Percentiles rank a stretch among this genome's conserved stretches.
Conservation (phyloP, 805 yeast species). For the Lipomyces orientalis region DNA sequence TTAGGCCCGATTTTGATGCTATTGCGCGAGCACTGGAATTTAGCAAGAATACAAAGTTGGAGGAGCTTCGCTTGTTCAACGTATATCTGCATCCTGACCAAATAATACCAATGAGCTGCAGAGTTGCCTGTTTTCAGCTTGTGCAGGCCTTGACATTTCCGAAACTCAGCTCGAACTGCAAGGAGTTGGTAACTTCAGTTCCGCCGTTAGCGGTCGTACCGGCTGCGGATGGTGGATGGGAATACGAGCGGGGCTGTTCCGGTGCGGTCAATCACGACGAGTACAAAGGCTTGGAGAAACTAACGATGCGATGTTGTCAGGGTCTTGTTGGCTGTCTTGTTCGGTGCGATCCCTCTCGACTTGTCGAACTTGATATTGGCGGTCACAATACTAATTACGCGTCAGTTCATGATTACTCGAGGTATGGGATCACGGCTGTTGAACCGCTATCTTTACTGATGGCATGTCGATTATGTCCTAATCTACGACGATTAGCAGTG, state of each 20-base stretch:
- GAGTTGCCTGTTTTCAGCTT: neutral
- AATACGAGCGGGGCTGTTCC: neutral
- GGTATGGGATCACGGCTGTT: neutral
- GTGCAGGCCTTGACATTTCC: neutral
- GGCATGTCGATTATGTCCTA: neutral
- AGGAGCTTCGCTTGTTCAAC: neutral
- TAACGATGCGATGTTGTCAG: neutral
- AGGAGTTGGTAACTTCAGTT: neutral
- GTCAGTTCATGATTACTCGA: neutral
- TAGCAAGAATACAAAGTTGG: neutral
- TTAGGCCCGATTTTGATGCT: neutral
- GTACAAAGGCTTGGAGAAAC: neutral
- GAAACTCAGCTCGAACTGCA: neutral
- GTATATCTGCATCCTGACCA: constrained; percentile 3
- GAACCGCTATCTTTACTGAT: neutral
- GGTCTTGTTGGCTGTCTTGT: neutral
- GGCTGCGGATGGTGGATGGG: neutral
- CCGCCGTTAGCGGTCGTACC: neutral
- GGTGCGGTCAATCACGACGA: neutral
- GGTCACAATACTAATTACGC: neutral
- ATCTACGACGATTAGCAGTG: neutral
- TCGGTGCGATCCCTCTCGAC: neutral
- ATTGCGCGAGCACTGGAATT: neutral
- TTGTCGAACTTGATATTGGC: neutral
- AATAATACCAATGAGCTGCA: neutral